Conservation (phyloP, 2,329 filamentous ascomycete genomes). For the Ambrosiella xylebori region DNA sequence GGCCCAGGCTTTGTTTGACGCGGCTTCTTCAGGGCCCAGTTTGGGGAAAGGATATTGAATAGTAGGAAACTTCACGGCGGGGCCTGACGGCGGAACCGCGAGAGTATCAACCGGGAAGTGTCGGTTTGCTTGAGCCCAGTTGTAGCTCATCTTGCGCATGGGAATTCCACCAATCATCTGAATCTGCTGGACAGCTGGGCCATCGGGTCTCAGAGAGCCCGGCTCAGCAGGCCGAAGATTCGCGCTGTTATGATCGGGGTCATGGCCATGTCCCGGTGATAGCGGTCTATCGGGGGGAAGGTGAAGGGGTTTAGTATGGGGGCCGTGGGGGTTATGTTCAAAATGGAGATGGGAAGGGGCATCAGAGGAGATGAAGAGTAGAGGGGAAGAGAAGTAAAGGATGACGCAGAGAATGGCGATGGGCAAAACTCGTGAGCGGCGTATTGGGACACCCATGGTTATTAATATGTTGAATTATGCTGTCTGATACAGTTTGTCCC, state of each 20-base stretch:
- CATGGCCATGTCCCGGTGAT: not conserved
- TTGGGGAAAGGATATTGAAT: conserved; percentile 25
- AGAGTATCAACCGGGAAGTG: conserved; percentile 20
- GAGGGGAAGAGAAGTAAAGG: conserved; percentile 6
- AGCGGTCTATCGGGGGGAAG: not conserved
- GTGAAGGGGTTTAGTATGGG: not conserved
- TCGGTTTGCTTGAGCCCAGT: conserved; percentile 19
- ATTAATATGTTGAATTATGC: not conserved
- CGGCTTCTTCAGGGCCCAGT: conserved; percentile 12
- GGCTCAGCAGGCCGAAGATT: not conserved
- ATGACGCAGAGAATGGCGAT: conserved; percentile 4
- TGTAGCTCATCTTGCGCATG: conserved; percentile 18
- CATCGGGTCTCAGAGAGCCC: not conserved
- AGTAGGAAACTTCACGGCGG: conserved; percentile 16
- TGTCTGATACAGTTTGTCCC: no score
- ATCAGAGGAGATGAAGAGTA: conserved; percentile 3
- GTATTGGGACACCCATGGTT: not conserved
- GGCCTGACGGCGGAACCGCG: conserved; percentile 19
- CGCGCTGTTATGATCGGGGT: not conserved
- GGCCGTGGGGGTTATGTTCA: not conserved
- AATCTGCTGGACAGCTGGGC: not conserved
- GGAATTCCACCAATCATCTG: conserved; percentile 7
- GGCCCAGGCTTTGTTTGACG: not conserved
- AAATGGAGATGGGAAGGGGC: not conserved
- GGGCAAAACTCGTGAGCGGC: conserved; percentile 5